These are phyloP conservation scores for Epichloe aotearoae DNA, from an alignment of 2,329 filamentous ascomycete genomes.

Conservation along the genomic window DNA sequence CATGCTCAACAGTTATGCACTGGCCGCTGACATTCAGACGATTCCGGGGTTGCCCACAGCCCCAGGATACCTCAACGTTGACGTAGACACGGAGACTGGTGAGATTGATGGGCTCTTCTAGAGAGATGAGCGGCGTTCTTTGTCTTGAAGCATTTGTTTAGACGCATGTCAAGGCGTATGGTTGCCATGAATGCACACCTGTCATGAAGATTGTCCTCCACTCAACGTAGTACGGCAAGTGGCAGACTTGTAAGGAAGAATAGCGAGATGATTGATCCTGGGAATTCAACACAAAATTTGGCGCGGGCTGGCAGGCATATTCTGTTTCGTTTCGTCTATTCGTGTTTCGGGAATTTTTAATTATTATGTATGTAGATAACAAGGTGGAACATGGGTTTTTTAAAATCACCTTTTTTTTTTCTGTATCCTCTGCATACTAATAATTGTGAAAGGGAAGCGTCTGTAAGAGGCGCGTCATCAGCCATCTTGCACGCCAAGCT, in stretches of 20 bases:
- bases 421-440: too few relatives aligned
- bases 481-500: too few relatives aligned
- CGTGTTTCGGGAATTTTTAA: too few relatives aligned
- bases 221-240: conserved; percentile 6
- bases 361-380: too few relatives aligned
- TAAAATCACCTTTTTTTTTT: too few relatives aligned
- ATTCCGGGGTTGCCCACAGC: conserved; percentile 93
- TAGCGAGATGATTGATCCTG: not conserved
- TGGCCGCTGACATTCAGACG: conserved; percentile 95
- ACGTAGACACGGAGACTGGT: conserved; percentile 69
- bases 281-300: conserved; percentile 3
- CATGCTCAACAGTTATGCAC: conserved; percentile 53
- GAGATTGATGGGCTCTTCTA: conserved; percentile 87
- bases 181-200: not conserved
- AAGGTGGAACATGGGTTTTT: too few relatives aligned
- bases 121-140: not conserved
- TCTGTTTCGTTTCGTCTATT: too few relatives aligned
- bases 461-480: too few relatives aligned
- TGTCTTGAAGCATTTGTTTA: not conserved
- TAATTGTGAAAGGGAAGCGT: too few relatives aligned
- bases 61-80: conserved; percentile 89
- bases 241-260: not conserved
- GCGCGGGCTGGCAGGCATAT: not conserved
- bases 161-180: not conserved
- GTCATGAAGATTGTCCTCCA: not conserved